phyloP scores from a whole-genome alignment of 306 rosid species.

The Acacia acuminata region DNA sequence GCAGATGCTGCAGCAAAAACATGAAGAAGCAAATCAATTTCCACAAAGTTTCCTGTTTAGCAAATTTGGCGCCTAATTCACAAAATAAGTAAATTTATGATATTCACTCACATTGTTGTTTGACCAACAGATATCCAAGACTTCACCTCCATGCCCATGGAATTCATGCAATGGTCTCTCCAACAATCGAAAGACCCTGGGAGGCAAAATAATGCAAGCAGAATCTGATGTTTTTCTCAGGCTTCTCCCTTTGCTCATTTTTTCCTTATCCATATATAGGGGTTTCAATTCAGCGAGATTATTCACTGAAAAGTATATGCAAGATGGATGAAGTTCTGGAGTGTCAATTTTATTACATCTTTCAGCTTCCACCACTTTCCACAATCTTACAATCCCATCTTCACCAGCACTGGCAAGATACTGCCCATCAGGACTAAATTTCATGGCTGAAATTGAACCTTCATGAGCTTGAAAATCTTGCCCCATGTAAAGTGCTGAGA shows the following conservation, averaged over 20 bases:
- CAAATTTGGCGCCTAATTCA: conserved; percentile 1
- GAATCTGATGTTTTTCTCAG: conserved; percentile 77
- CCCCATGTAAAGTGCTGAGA: conserved; percentile 83
- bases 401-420: conserved; percentile 92
- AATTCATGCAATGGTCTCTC: conserved; percentile 88
- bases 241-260: conserved; percentile 48
- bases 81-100: conserved; percentile 22
- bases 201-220: conserved; percentile 82
- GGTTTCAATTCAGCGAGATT: conserved; percentile 79
- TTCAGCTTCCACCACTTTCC: conserved; percentile 92
- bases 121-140: conserved; percentile 96
- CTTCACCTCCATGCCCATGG: conserved; percentile 74
- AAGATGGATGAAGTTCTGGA: conserved; percentile 81
- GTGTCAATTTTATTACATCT: conserved; percentile 74
- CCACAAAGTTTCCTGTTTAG: not conserved
- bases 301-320: conserved; percentile 83
- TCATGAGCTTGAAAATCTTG: conserved; percentile 92
- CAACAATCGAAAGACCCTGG: conserved; percentile 72
- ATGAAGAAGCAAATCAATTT: conserved; percentile 30
- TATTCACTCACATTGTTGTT: conserved; percentile 75
- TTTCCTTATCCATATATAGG: conserved; percentile 69
- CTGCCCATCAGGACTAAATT: conserved; percentile 94
- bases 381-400: conserved; percentile 79
- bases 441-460: conserved; percentile 86
- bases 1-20: conserved; percentile 65